Base-by-base conservation (phyloP, 306 rosid genomes). In the Inga leiocalycina region DNA sequence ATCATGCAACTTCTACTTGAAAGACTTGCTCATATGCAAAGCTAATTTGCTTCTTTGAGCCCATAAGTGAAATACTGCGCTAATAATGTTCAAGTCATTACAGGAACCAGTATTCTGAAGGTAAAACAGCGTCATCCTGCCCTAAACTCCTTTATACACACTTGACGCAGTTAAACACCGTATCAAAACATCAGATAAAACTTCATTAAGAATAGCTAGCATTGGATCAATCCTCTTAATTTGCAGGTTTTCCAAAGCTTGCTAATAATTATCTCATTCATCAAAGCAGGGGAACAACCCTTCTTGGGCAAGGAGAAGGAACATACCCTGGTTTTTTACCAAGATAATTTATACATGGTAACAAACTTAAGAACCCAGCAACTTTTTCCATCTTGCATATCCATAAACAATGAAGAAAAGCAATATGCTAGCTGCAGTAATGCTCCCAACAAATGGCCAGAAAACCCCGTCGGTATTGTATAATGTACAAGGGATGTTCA, bases 311-410 rank as follows among this genome's bases (percentile, higher is more conserved):
- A 27, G 70, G 41, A 12, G 20, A 20, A 27, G 19, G 9, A 64
- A 30, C 41, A 64, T 64, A 30, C 39, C 41, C 39, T 30, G 14
- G 70, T 14, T 12, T 24, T 39, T 27, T 64, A 64, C 70, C 70
- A 30, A 64, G 70, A 64, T 64, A 5, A 12, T 27, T 27, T 64
- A 30, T 30, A 14, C 70, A 16, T 30, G 41, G 78, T 51, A 70
- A 39, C 8, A 10, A 10, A 46, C 87, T 90, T 83, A 97, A 2
- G 97, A 90, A 77, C 97, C 98, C 10, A 97, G 90, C 80, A 97
- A 88, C 88, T 92, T 97, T 82, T 89, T 92, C 98, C 97, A 97
- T 88, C 87, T 89, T 71, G 99, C 99, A 88, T 94, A 97, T 51
- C 97, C 95, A 20, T 87, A 87, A 78, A 97, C 61, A 75, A 94